Conservation (phyloP, 768 basidiomycete genomes). For the Coprinellus micaceus region DNA sequence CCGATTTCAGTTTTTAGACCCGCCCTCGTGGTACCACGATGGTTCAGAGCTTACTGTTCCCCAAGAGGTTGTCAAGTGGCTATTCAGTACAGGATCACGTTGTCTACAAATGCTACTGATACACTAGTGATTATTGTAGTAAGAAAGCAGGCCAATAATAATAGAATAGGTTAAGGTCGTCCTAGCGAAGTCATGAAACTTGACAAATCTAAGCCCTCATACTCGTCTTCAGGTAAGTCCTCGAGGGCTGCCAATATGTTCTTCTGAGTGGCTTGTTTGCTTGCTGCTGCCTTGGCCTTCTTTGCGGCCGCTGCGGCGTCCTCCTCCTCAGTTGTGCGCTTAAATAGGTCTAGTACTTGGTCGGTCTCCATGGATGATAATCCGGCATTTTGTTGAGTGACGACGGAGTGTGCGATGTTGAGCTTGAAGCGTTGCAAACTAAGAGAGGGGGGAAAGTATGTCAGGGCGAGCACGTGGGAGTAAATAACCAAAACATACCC, state of each 20-base stretch:
- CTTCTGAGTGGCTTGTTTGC: constrained; percentile 68
- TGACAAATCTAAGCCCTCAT: constrained; percentile 79
- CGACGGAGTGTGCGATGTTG: constrained; percentile 94
- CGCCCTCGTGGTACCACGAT: no score
- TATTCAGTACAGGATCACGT: background rate
- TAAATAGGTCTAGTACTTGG: constrained; percentile 91
- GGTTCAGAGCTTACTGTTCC: no score
- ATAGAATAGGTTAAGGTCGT: constrained; percentile 29
- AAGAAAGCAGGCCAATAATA: constrained; percentile 9
- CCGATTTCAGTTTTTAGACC: no score
- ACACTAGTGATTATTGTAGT: constrained; percentile 4
- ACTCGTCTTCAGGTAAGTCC: constrained; percentile 93
- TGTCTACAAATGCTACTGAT: constrained; percentile 1
- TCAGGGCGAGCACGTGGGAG: background rate
- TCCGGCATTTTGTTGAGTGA: constrained; percentile 96
- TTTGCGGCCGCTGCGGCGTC: constrained; percentile 50
- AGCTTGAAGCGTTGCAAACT: constrained; percentile 98
- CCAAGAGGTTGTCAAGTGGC: no score
- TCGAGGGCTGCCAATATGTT: constrained; percentile 86
- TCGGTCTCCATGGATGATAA: constrained; percentile 96
- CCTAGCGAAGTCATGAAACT: constrained; percentile 86
- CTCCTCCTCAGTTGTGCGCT: constrained; percentile 76
- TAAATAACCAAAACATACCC: constrained; percentile 55
- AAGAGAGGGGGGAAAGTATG: constrained; percentile 13
- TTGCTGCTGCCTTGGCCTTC: constrained; percentile 52